These are phyloP conservation scores for Pythium rishiriense DNA, from an alignment of 352 stramenopile genomes.

Conservation along the genomic window DNA sequence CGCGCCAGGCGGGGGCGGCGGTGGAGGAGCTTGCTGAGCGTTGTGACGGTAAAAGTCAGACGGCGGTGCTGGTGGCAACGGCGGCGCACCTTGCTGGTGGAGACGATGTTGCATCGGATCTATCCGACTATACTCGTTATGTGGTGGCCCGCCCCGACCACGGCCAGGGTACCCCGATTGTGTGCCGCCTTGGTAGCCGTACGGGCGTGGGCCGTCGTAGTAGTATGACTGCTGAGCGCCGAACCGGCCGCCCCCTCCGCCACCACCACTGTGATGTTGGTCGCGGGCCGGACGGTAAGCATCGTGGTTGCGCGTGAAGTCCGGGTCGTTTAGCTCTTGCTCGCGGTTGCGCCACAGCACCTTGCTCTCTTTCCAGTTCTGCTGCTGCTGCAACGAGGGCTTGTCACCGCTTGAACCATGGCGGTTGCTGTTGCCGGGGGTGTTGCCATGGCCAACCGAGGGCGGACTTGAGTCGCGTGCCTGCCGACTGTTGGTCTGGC, in stretches of 20 bases:
- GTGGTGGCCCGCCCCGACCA: not conserved
- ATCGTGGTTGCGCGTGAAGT: conserved; percentile 87
- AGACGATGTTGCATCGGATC: conserved; percentile 10
- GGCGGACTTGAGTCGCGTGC: conserved; percentile 7
- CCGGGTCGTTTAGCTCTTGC: conserved; percentile 93
- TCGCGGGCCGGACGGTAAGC: conserved; percentile 49
- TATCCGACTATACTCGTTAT: conserved; percentile 31
- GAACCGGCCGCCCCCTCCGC: conserved; percentile 6
- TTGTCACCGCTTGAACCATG: not conserved
- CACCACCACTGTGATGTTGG: conserved; percentile 6
- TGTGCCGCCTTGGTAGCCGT: conserved; percentile 11
- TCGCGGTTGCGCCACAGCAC: conserved; percentile 93
- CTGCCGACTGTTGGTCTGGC: not conserved
- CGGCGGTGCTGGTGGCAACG: conserved; percentile 15
- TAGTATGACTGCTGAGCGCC: conserved; percentile 14
- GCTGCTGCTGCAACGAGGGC: conserved; percentile 8
- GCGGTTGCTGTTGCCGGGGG: not conserved
- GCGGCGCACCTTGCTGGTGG: not conserved
- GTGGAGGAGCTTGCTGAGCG: conserved; percentile 5
- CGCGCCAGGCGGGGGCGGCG: conserved; percentile 1
- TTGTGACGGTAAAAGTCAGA: conserved; percentile 24
- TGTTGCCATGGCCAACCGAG: not conserved
- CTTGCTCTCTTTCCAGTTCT: conserved; percentile 90
- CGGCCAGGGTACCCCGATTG: conserved; percentile 20
- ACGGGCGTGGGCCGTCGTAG: conserved; percentile 21